Base-by-base conservation (phyloP, 140 eudicot species). In the Stevia rebaudiana region DNA sequence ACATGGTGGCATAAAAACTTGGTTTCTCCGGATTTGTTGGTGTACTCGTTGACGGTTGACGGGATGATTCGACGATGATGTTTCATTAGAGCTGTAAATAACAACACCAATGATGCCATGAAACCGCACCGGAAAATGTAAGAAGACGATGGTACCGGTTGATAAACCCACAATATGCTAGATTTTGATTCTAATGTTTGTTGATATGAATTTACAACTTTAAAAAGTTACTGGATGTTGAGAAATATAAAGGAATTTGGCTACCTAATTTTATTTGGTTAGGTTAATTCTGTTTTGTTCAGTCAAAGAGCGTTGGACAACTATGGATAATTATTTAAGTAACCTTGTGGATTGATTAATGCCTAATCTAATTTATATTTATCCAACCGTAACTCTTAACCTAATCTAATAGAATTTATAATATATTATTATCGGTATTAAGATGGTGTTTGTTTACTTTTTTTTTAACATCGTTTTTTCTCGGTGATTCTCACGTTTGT, bases 61-160 rank as follows among this genome's bases (percentile, higher is more conserved):
- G 78, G 54, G 53, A 31, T 40, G 51, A 43, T 41, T 30, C 8
- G 23, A 13, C 39, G 76, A 41, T 49, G 61, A 23, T 73, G 61
- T 11, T 61, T 64, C 60, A 73, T 50, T 11, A 73, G 78, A 73
- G 72, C 77, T n/a, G 72, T 72, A 11, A 72, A 54, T 10, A 72
- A 71, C 60, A 72, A 72, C 66, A 73, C 52, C 72, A 73, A 73
- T 44, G 78, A 64, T 54, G 78, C 72, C 78, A 73, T 73, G 39
- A 33, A 44, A 69, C 61, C 42, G 33, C 21, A 44, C 23, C 19
- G 41, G 30, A 25, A 31, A 23, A 28, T 59, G 68, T 47, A 33
- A 31, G 47, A 39, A 22, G 40, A 52, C 12, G 37, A 52, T 50
- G 62, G 11, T 22, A 55, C 23, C 22, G n/a, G 61, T 55, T n/a